These are phyloP conservation scores for Arthroderma sp. DNA, from an alignment of 2,329 filamentous ascomycete species.

Conservation along the genomic window DNA sequence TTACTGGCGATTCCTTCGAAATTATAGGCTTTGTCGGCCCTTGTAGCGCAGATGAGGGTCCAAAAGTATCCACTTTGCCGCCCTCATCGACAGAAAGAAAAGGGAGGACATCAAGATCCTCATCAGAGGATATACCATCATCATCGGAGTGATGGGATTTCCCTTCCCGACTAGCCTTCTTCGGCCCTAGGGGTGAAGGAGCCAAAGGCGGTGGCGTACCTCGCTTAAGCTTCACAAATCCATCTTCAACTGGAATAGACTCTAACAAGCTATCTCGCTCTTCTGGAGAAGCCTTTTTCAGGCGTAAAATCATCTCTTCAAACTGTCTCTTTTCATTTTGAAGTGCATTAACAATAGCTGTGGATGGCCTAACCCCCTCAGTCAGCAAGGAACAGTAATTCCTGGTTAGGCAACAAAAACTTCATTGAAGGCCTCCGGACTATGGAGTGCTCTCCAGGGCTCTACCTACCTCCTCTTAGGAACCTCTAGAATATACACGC, in stretches of 20 bases:
- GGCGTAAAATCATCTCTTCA: slow-evolving; percentile 12
- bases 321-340: slow-evolving; percentile 13
- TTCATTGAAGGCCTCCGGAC: not conserved
- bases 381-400: slow-evolving; percentile 5
- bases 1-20: slow-evolving; percentile 9
- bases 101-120: slow-evolving; percentile 14
- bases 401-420: not conserved
- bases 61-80: slow-evolving; percentile 13
- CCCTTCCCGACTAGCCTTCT: not conserved
- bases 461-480: slow-evolving; percentile 15
- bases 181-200: slow-evolving; percentile 4
- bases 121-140: slow-evolving; percentile 14
- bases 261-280: slow-evolving; percentile 12
- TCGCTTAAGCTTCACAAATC: slow-evolving; percentile 8
- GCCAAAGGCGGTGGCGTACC: slow-evolving; percentile 4
- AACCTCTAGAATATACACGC: slow-evolving; percentile 15
- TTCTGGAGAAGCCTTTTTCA: slow-evolving; percentile 14
- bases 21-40: slow-evolving; percentile 12
- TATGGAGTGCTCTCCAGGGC: not conserved
- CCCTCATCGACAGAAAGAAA: slow-evolving; percentile 15
- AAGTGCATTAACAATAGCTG: slow-evolving; percentile 15
- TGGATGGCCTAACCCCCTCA: slow-evolving; percentile 13
- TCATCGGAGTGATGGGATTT: slow-evolving; percentile 12
- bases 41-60: slow-evolving; percentile 14
- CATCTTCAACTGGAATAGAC: slow-evolving; percentile 13